Percentiles rank a stretch among this genome's conserved stretches.
phyloP scores from a whole-genome alignment of 371 early-diverging fungal species.

The Rhizomucor pusillus region DNA sequence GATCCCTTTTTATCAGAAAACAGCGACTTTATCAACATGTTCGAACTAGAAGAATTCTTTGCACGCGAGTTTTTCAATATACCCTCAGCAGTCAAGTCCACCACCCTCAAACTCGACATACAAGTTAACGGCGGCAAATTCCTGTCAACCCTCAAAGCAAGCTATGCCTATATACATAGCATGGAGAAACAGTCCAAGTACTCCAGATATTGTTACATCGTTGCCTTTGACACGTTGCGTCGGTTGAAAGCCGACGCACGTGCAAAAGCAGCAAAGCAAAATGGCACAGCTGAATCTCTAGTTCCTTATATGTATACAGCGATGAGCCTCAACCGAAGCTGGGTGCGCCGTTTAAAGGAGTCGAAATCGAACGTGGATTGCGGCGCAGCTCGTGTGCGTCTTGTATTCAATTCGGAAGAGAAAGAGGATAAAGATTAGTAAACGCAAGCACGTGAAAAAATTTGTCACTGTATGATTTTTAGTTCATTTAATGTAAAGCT shows the following conservation, averaged over 20 bases:
- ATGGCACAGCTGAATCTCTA: constrained; percentile 12
- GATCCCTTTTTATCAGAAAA: constrained; percentile 4
- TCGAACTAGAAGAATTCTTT: constrained; percentile 36
- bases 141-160: constrained; percentile 18
- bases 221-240: constrained; percentile 21
- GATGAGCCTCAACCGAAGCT: constrained; percentile 13
- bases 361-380: constrained; percentile 2
- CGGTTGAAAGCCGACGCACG: constrained; percentile 27
- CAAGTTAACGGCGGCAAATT: constrained; percentile 8
- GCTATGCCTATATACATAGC: constrained; percentile 21
- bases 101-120: constrained; percentile 11
- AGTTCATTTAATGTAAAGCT: no score
- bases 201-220: constrained; percentile 22
- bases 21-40: constrained; percentile 18
- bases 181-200: constrained; percentile 10
- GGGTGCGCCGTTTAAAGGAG: constrained; percentile 15
- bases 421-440: background rate
- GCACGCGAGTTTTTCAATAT: constrained; percentile 21
- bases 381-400: constrained; percentile 8
- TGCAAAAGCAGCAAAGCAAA: constrained; percentile 6
- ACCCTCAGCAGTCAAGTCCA: constrained; percentile 8
- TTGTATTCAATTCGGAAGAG: background rate
- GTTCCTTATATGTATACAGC: constrained; percentile 18
- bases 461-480: no score
- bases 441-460: no score